Percentiles rank a stretch among this genome's conserved stretches.
Conservation (phyloP, 2,329 filamentous ascomycete genomes). For the Verticillium nonalfalfae region DNA sequence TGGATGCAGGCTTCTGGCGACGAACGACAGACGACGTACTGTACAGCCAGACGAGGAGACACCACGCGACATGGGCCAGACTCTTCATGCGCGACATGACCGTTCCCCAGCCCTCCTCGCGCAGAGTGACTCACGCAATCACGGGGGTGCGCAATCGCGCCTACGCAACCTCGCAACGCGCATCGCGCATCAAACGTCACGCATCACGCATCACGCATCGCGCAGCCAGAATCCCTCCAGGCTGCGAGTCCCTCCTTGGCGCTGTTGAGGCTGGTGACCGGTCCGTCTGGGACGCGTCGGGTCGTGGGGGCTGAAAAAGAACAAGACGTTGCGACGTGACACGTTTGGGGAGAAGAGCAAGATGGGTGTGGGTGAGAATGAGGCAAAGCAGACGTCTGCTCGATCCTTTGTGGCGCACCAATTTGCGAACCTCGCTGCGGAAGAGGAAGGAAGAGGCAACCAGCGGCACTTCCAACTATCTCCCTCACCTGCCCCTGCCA, state of each 20-base stretch:
- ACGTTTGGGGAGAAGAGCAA: neutral
- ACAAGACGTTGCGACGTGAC: neutral
- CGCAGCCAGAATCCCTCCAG: neutral
- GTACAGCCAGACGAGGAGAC: neutral
- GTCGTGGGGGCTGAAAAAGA: neutral
- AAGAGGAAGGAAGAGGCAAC: neutral
- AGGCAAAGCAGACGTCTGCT: neutral
- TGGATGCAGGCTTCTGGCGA: neutral
- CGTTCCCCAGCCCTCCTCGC: neutral
- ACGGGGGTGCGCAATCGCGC: neutral
- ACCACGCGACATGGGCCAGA: neutral
- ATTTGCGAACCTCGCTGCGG: neutral
- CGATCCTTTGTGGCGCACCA: neutral
- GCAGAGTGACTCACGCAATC: neutral
- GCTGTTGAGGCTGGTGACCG: neutral
- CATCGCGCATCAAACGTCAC: too few species aligned
- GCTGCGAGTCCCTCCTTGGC: neutral
- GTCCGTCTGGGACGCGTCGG: neutral
- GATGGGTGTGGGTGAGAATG: neutral
- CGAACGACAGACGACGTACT: neutral
- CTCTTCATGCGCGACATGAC: neutral
- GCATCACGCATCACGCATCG: neutral
- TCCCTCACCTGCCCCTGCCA: too few species aligned
- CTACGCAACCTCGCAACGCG: neutral
- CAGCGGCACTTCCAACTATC: neutral